Base-by-base conservation (phyloP, 441 rosid genomes). In the Aquilaria agallochum region DNA sequence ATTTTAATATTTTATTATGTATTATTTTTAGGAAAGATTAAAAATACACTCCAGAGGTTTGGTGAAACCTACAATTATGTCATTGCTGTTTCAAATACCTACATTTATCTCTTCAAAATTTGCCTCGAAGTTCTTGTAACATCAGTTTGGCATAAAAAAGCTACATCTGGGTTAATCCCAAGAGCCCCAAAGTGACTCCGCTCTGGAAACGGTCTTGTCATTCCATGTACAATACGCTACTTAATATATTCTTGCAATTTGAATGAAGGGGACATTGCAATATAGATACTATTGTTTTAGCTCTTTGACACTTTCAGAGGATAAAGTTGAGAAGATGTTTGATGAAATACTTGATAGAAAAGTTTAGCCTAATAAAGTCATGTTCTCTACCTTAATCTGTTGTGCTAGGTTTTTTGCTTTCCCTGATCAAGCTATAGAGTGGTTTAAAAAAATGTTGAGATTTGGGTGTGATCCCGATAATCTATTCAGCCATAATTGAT, bases 391-490 rank as follows among this genome's bases (percentile, higher is more conserved):
- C 14, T 49, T 94, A 12, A 86, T 90, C 72, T 78, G 88, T 62
- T 89, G 95, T 68, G 88, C 93, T 55, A 84, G 90, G 78, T 59
- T 79, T 67, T 81, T 74, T 68, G 73, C 70, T 69, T 49, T 73
- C 64, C 90, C 93, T 20, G 44, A 60, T 4, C 85, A 78, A 76
- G 95, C 92, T 49, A 83, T 90, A 51, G 92, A 89, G 51, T 89
- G 90, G 98, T 90, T 88, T 49, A 90, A 94, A 82, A 87, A 82
- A 77, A 90, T 94, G 90, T 79, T 92, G 4, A 58, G 63, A 8
- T 79, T 71, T 40, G 88, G 83, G 11, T 77, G 89, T 63, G 66
- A 72, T 55, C 99, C 97, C 65, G 96, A 94, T 70, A 83, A 82
- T 55, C 70, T 67, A 72, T 53, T 74, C 92, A 0, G 76, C 88